Evolutionary conservation across 2,329 filamentous ascomycete genomes (phyloP), one percentile per base, ranked within the genome.

Genomic region (Calonectria leucothoes): DNA sequence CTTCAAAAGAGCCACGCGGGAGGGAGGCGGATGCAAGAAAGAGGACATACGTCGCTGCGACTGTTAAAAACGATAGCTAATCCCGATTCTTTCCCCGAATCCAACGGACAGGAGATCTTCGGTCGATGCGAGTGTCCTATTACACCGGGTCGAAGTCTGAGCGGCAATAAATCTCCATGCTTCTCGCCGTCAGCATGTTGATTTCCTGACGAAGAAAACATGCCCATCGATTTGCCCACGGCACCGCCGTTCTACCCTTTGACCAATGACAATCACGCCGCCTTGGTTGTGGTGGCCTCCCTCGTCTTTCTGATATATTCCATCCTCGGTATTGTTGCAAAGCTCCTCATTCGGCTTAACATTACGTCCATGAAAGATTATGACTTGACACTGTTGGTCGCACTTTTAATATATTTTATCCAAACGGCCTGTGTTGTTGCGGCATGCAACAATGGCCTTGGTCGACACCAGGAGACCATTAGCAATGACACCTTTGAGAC

Each of bases 331-430:
- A 76, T 77, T 1, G 8, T 78, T 6, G 74, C 72, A 1, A 79
- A 79, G 57, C 20, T 80, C 12, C 70, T 79, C 17, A 79, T 79
- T 25, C 78, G 78, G 8, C 48, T 79, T 29, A 79, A 79, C 25
- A 76, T 79, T 6, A 77, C 76, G 15, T 79, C 78, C 2, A 69
- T 80, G 64, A 71, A 75, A 39, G 78, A 78, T 8, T 79, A 74
- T 29, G 78, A 79, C 48, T 23, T 74, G 3, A 65, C 70, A 0
- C 6, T 79, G 4, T 12, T 79, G 2, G 59, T 37, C 8, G 64
- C 72, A 0, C 59, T 72, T 0, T 8, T 74, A 0, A 20, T 79
- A 4, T 79, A 78, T 20, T 73, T 77, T 33, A 42, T 75, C 10
- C 78, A 79, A 66, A 79, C 78, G 5, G 64, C 63, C 0, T 78